A percentile compares a stretch with the other conserved stretches of the same genome.
These are phyloP conservation scores for Phenoliferia sp. DNA, from an alignment of 1,284 basidiomycete genomes.

Conservation along the genomic window DNA sequence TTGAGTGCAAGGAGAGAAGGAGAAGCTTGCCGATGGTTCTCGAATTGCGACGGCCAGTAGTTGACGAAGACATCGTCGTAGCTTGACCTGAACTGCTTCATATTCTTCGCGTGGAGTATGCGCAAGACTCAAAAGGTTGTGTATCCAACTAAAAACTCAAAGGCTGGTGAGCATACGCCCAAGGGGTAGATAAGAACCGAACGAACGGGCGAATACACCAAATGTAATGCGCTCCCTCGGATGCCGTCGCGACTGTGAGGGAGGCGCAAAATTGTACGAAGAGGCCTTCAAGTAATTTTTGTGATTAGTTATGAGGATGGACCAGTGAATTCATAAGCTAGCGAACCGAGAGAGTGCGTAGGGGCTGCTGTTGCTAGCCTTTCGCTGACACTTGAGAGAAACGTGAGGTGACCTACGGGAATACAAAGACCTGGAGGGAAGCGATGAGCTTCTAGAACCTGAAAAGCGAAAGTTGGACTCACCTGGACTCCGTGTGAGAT, in stretches of 20 bases:
- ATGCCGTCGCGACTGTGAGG: slow-evolving; percentile 52
- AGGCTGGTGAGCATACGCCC: too few relatives aligned
- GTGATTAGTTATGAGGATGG: too few relatives aligned
- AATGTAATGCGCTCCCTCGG: slow-evolving; percentile 56
- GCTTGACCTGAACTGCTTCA: slow-evolving; percentile 24
- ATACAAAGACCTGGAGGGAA: slow-evolving; percentile 61
- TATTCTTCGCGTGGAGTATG: slow-evolving; percentile 56
- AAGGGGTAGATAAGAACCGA: too few relatives aligned
- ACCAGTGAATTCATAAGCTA: too few relatives aligned
- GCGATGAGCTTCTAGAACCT: slow-evolving; percentile 40
- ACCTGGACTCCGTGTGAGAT: slow-evolving; percentile 42
- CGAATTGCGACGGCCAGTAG: slow-evolving; percentile 68
- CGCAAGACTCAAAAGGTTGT: slow-evolving; percentile 66
- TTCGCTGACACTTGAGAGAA: slow-evolving; percentile 63
- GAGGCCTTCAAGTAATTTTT: too few relatives aligned
- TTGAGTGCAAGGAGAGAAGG: background rate
- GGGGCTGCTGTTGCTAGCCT: slow-evolving; percentile 66
- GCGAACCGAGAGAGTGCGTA: slow-evolving; percentile 76
- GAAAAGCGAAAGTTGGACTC: background rate
- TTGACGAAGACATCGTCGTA: slow-evolving; percentile 70
- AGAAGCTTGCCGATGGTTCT: slow-evolving; percentile 43
- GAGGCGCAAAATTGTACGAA: slow-evolving; percentile 67
- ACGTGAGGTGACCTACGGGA: slow-evolving; percentile 63
- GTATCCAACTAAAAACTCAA: too few relatives aligned
- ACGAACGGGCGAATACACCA: slow-evolving; percentile 78